phyloP scores from a whole-genome alignment of 179 eudicot species.

The Amaranthus tricolor region DNA sequence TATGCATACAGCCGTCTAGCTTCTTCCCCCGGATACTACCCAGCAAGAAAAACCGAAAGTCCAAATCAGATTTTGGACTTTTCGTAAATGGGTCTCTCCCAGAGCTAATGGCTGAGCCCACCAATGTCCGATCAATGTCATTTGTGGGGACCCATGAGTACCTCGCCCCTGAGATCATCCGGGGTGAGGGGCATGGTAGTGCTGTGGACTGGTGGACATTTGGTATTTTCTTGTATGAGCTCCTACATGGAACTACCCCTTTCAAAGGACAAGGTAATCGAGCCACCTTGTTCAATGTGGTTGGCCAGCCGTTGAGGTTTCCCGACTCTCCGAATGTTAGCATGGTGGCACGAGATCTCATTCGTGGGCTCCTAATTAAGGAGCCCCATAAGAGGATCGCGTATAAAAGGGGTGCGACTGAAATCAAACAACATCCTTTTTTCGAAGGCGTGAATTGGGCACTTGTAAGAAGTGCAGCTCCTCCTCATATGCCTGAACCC shows the following conservation, averaged over 20 bases:
- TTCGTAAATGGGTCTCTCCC: slow-evolving; percentile 56
- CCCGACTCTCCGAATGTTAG: slow-evolving; percentile 61
- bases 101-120: slow-evolving; percentile 77
- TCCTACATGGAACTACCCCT: slow-evolving; percentile 65
- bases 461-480: slow-evolving; percentile 58
- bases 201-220: slow-evolving; percentile 89
- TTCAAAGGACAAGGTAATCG: slow-evolving; percentile 70
- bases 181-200: slow-evolving; percentile 79
- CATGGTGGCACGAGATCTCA: slow-evolving; percentile 49
- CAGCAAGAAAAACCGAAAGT: slow-evolving; percentile 52
- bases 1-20: slow-evolving; percentile 47
- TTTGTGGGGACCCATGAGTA: slow-evolving; percentile 82
- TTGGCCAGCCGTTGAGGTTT: slow-evolving; percentile 63
- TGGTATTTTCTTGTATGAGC: slow-evolving; percentile 66
- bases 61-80: slow-evolving; percentile 68
- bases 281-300: slow-evolving; percentile 69
- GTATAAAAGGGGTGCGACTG: slow-evolving; percentile 69
- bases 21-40: slow-evolving; percentile 64
- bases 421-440: slow-evolving; percentile 64
- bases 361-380: slow-evolving; percentile 58
- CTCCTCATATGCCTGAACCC: slow-evolving; percentile 58
- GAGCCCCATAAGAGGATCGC: slow-evolving; percentile 72
- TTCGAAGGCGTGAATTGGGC: slow-evolving; percentile 77
- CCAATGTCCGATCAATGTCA: slow-evolving; percentile 68
- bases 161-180: slow-evolving; percentile 70